Evolutionary conservation across 306 rosid species (phyloP), one percentile per base, ranked within the genome.

Genomic region (Corylus heterophylla): DNA sequence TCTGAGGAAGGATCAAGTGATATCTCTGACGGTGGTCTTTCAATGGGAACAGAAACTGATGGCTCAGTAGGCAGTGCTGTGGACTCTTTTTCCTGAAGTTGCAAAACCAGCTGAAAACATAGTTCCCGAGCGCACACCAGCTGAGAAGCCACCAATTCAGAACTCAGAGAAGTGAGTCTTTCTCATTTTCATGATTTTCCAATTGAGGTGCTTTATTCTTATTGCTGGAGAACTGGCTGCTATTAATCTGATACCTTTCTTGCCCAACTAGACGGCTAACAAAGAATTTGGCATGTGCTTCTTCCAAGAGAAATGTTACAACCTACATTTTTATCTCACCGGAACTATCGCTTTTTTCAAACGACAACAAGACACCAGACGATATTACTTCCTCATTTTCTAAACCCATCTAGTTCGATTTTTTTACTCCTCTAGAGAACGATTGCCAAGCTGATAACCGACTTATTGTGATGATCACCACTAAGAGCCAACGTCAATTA

Each of bases 11-110:
- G 98, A 83, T 82, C 93, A 81, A 96, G 99, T 69, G 99, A 96
- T 83, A 96, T 96, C 85, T 96, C 99, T 52, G 99, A 96, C 69
- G 91, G 99, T n/a, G 99, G 84, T 78, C 98, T 96, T 73, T 96
- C 99, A 51, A 96, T 96, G 99, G 99, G 99, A 80, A 91, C 99
- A 22, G 99, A 96, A 93, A 96, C 99, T 18, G 99, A 96, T 18
- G 98, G 94, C 62, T 96, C 99, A 29, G 87, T 93, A 47, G 73
- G 88, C 81, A 93, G 99, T 76, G 89, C 90, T 82, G 97, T 95
- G 85, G 99, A 96, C 99, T 55, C 93, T 93, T 67, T 96, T 96
- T 90, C 98, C 99, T 18, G 97, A 96, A 78, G 86, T 78, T 35
- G 81, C 84, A 67, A 95, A 90, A 85, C 81, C 89, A 76, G 74